phyloP scores from a whole-genome alignment of 2,329 filamentous ascomycete species.

The Botrytis pseudocinerea region DNA sequence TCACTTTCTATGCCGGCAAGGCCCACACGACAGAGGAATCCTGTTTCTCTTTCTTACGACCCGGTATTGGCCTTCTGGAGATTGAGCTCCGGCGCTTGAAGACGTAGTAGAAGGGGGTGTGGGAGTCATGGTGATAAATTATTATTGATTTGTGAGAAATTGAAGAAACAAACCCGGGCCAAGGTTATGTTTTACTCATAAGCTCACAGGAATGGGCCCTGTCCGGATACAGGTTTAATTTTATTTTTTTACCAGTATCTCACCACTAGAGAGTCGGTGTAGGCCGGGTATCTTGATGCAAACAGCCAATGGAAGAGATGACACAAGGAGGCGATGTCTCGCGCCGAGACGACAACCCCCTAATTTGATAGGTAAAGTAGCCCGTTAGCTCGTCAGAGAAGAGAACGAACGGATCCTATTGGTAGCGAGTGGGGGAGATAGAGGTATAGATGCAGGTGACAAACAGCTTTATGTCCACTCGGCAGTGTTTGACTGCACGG shows the following conservation, averaged over 20 bases:
- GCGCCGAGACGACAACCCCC: constrained; percentile 24
- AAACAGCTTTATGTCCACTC: constrained; percentile 35
- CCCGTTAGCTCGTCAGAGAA: constrained; percentile 26
- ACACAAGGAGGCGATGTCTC: constrained; percentile 22
- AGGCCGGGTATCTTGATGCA: constrained; percentile 19
- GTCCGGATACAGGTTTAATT: constrained; percentile 20
- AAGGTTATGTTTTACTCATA: constrained; percentile 26
- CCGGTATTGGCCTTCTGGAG: constrained; percentile 82
- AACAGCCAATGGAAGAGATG: constrained; percentile 29
- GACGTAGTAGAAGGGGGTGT: constrained; percentile 77
- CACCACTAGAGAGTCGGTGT: constrained; percentile 26
- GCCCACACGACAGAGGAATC: constrained; percentile 86
- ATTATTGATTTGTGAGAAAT: constrained; percentile 27
- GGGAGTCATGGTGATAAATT: constrained; percentile 60
- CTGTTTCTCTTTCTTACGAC: constrained; percentile 91
- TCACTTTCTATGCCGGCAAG: constrained; percentile 90
- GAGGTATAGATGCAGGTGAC: constrained; percentile 34
- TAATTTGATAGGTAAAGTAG: constrained; percentile 28
- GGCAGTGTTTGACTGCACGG: constrained; percentile 28
- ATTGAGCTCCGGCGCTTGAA: constrained; percentile 71
- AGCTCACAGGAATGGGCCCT: constrained; percentile 29
- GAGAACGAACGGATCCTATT: constrained; percentile 21
- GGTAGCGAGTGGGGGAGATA: constrained; percentile 35
- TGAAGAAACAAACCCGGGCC: constrained; percentile 23
- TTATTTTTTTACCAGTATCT: constrained; percentile 22